Conservation (phyloP, 106 monocot genomes). For the Ottelia alismoides region DNA sequence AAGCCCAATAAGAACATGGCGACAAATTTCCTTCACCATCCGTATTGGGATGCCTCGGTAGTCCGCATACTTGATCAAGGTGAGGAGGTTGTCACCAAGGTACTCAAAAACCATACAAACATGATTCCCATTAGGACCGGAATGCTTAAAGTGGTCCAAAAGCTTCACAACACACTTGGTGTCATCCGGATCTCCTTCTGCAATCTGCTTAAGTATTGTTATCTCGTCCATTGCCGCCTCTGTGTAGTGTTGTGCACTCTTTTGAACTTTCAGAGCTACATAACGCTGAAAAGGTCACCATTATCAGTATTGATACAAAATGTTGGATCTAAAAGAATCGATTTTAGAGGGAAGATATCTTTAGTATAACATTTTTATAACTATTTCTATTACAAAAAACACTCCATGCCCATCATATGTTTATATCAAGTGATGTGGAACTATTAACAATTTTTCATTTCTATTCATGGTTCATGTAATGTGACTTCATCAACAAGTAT, state of each 20-base stretch:
- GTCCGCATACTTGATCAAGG: conserved; percentile 87
- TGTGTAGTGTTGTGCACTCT: conserved; percentile 97
- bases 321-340: no score
- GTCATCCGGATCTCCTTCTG: conserved; percentile 70
- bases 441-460: no score
- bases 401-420: no score
- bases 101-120: conserved; percentile 99
- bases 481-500: no score
- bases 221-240: conserved; percentile 99
- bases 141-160: conserved; percentile 97
- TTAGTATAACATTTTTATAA: no score
- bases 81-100: conserved; percentile 91
- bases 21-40: conserved; percentile 92
- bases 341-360: no score
- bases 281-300: conserved; percentile 69
- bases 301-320: no score
- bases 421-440: no score
- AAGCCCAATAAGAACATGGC: conserved; percentile 62
- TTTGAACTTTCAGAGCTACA: conserved; percentile 98
- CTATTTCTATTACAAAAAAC: no score
- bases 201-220: conserved; percentile 94
- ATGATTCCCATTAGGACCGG: conserved; percentile 89
- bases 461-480: no score
- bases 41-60: conserved; percentile 56
- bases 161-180: conserved; percentile 86